Evolutionary conservation across 345 rosid species (phyloP), one percentile per base, ranked within the genome.

Genomic region (Gossypium rotundifolium): DNA sequence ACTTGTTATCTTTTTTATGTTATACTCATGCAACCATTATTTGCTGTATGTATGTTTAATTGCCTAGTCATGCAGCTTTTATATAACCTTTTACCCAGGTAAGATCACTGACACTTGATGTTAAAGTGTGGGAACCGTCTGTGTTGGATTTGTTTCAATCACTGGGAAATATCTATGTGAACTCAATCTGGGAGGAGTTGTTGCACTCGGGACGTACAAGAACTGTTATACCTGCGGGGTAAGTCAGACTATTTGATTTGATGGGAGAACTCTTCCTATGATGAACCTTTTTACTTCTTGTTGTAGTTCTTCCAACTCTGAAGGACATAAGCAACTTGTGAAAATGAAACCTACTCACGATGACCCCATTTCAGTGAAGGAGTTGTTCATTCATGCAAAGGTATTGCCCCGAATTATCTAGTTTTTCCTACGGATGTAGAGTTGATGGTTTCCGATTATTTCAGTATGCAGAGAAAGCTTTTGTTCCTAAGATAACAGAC

Each of bases 51-150:
- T 55, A 9, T 38, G 51, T 68, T 53, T 68, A 18, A 46, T 48
- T 22, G 38, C 29, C 22, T 27, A 74, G 69, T 75, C 73, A 70
- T 60, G 18, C 52, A 58, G 59, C 44, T 62, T 74, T 16, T 22
- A 3, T 44, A 52, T 60, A 55, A 75, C 63, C 51, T 80, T 59
- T 77, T 11, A 49, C 78, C 80, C 87, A 89, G 96, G 92, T 91
- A 78, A 86, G 96, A 67, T 89, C 96, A 29, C 83, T 91, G 71
- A 91, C 87, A 49, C 96, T 89, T 71, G 93, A 91, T 75, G 90
- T 91, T 54, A 91, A 87, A 85, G 96, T 85, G 70, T 89, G 96
- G 96, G 92, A 89, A 72, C 91, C 91, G 58, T 92, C 94, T 22
- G 87, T 92, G 40, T 68, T 92, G 84, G 81, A 81, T 73, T 74